Evolutionary conservation across 768 basidiomycete genomes (phyloP), one percentile per base, ranked within the genome.

Genomic region (Suillus tomentosus): DNA sequence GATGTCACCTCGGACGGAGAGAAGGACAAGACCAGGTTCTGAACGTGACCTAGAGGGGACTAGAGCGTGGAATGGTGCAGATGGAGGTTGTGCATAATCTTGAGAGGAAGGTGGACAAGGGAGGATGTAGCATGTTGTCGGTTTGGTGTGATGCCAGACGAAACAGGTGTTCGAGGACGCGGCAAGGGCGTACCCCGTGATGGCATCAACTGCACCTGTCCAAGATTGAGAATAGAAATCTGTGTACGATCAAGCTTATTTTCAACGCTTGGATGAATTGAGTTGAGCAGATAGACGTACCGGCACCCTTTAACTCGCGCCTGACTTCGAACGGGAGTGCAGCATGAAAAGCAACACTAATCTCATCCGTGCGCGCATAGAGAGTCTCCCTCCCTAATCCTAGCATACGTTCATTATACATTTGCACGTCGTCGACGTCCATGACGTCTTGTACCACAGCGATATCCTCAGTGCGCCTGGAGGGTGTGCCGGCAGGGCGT

Each of bases 1-100:
- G 62, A 94, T 78, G 66, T 87, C 80, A 5, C 95, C 95, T 0
- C 82, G 77, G 7, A 84, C 78, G 9, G 90, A 90, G 58, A 92
- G 78, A 60, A 96, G 83, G 50, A 97, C 86, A 45, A 96, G 84
- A 31, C 95, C 95, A 3, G 95, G 95, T 77, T 98, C 95, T 55
- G 73, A 67, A 19, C 73, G 74, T 37, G 70, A 70, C 48, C 91
- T 85, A 14, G 85, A 81, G 17, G 92, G 90, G 24, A 93, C 84
- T 17, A 94, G 83, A 2, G 77, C 79, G 50, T 82, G 76, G 53
- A 79, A 72, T 5, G 82, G 82, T 10, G 80, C 72, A n/a, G 81
- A 81, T 45, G 85, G 77, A 14, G 85, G 81, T 43, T 85, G 83
- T 55, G 76, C 71, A 1, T 73, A 71, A 40, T 76, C 74, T 24